Percentiles rank a stretch among this genome's conserved stretches.
These are phyloP conservation scores for Lablab purpureus DNA, from an alignment of 306 rosid species.

Conservation along the genomic window DNA sequence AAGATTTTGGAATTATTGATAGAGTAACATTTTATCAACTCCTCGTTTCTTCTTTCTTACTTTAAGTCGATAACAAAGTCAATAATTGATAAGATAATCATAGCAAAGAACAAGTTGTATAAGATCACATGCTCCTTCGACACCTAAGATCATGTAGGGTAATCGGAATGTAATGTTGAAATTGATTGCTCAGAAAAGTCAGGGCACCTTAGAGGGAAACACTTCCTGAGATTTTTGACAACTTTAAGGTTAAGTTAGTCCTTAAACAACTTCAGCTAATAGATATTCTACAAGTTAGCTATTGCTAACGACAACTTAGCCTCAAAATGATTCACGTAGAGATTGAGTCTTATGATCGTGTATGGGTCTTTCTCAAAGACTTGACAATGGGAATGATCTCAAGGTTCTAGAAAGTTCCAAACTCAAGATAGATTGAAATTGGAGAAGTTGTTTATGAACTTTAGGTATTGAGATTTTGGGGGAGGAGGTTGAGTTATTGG, in stretches of 20 bases:
- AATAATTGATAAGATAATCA: not conserved
- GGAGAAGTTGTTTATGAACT: not conserved
- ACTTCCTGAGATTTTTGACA: not conserved
- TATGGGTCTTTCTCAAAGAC: not conserved
- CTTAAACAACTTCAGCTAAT: not conserved
- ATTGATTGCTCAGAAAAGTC: conserved; percentile 1
- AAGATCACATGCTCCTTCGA: conserved; percentile 1
- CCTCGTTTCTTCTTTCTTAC: not conserved
- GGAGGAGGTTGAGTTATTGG: not conserved
- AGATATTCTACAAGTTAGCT: conserved; percentile 5
- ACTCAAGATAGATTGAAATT: not conserved
- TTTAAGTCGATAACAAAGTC: not conserved
- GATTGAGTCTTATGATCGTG: not conserved
- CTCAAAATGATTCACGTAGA: not conserved
- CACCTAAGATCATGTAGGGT: conserved; percentile 1
- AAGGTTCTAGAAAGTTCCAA: not conserved
- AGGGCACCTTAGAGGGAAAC: not conserved
- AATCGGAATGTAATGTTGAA: not conserved
- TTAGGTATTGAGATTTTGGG: not conserved
- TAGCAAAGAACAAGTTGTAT: not conserved
- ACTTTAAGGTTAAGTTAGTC: not conserved
- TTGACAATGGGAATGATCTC: not conserved
- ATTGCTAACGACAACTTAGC: not conserved
- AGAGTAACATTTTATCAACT: not conserved
- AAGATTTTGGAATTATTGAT: not conserved